Evolutionary conservation across 805 yeast genomes (phyloP), one percentile per base, ranked within the genome.

Genomic region (Lachancea thermotolerans): DNA sequence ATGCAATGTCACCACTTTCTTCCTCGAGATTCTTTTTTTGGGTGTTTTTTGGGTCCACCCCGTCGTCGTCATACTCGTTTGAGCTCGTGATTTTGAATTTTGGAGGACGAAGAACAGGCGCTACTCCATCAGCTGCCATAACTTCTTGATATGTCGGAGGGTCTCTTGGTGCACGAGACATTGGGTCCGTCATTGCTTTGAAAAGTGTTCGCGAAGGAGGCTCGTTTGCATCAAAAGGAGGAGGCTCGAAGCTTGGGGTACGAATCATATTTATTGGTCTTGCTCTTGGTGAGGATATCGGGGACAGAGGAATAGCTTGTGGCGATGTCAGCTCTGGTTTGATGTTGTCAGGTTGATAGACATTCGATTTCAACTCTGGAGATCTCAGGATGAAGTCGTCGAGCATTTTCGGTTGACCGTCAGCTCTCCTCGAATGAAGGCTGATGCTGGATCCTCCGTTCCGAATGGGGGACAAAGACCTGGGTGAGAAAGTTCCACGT

Each of bases 281-380:
- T 30, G 74, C 67, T 5, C 67, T 57, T 10, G 63, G 61, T 5
- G 77, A 59, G 2, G 78, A 69, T 2, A 64, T 53, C 6, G 81
- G 80, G 1, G 83, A 76, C 18, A 70, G 64, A 2, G 87, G 87
- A 38, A 73, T 57, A 3, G 86, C 88, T 49, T 79, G 89, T 1
- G 85, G 84, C 0, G 86, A 79, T 28, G 73, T 66, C 42, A 79
- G 53, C 42, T 69, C 76, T 4, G 69, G 59, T 4, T 72, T 73
- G 16, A 72, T 58, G 14, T 60, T 59, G 1, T 66, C 71, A 0
- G 89, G 90, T 52, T 74, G 71, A 59, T 78, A 82, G 6, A 82
- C 48, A 48, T 76, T 75, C 8, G 79, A 67, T 21, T 67, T 61
- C 10, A 74, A 47, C 44, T 54, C 57, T 2, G 66, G 67, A 6